Percentiles rank a stretch among this genome's conserved stretches.
phyloP scores from a whole-genome alignment of 352 stramenopile genomes.

The Globisporangium takayamanum region DNA sequence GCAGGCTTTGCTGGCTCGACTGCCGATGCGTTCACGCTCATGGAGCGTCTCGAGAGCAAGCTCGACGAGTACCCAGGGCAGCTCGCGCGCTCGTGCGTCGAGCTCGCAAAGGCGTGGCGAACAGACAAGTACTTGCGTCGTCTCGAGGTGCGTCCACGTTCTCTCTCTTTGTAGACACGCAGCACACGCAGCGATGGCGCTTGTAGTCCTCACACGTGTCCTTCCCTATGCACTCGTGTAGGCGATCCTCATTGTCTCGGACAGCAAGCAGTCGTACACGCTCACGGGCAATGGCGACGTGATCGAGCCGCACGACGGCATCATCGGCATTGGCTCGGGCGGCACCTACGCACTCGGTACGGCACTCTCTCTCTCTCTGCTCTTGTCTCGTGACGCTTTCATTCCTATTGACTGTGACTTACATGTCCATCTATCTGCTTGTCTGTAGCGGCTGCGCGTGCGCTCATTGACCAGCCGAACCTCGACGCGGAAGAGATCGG shows the following conservation, averaged over 20 bases:
- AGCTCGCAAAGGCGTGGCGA: constrained; percentile 98
- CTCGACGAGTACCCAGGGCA: constrained; percentile 98
- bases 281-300: constrained; percentile 98
- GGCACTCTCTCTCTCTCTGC: constrained; percentile 1
- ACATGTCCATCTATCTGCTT: not conserved
- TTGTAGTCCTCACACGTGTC: not conserved
- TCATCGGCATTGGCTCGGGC: constrained; percentile 93
- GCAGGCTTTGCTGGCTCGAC: constrained; percentile 96
- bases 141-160: constrained; percentile 72
- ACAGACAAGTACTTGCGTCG: constrained; percentile 98
- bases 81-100: constrained; percentile 94
- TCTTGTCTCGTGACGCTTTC: too few relatives aligned
- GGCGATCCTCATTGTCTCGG: constrained; percentile 92
- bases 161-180: too few relatives aligned
- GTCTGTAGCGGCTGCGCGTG: constrained; percentile 88
- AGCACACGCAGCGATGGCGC: not conserved
- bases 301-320: constrained; percentile 93
- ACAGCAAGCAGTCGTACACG: constrained; percentile 95
- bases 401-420: too few relatives aligned
- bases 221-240: not conserved
- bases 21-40: constrained; percentile 97
- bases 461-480: constrained; percentile 92
- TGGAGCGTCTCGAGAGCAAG: constrained; percentile 97
- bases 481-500: constrained; percentile 93
- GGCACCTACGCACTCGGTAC: constrained; percentile 91